Base-by-base conservation (phyloP, 805 yeast genomes). In the Spathaspora girioi region DNA sequence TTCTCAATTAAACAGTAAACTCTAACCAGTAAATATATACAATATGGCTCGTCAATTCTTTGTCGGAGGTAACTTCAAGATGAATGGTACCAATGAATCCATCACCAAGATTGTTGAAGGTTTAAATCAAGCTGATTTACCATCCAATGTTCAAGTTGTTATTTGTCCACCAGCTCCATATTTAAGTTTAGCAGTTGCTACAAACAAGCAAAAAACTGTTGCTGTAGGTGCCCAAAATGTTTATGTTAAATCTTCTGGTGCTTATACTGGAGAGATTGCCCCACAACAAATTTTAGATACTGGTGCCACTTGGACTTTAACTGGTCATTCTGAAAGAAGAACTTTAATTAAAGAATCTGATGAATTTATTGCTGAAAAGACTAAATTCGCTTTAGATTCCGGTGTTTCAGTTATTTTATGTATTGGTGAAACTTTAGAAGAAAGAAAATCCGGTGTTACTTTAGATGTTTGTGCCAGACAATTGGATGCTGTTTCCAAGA, bases 321-420 rank as follows among this genome's bases (percentile, higher is more conserved):
- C 94, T 61, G 99, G 99, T 66, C 99, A 94, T 84, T 89, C 97
- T 57, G 99, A 94, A 82, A 92, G 99, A 82, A 89, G 99, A 81
- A 86, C 96, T 62, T 80, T 91, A 71, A 83, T 89, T 81, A 81
- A 85, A 71, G 99, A 94, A 79, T 70, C 87, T 55, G 97, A 91
- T 73, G 93, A 90, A 70, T 81, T 89, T 66, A 78, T 94, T 62
- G 97, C 99, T 63, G 87, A 86, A 66, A 94, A 94, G 86, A 87
- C 96, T 71, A 88, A 88, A 78, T 91, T 87, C 65, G 97, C 98
- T 59, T 76, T 94, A 63, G 97, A 89, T 64, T 77, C 82, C 63
- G 97, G 97, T 63, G 75, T 93, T 55, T 82, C 84, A 64, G 99
- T 94, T 56, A 93, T 94, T 72, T 81, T 92, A 69, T 96, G 99